Evolutionary conservation across 495 filamentous ascomycete genomes (phyloP), one percentile per base, ranked within the genome.

Genomic region (Clavariopsis aquatica): DNA sequence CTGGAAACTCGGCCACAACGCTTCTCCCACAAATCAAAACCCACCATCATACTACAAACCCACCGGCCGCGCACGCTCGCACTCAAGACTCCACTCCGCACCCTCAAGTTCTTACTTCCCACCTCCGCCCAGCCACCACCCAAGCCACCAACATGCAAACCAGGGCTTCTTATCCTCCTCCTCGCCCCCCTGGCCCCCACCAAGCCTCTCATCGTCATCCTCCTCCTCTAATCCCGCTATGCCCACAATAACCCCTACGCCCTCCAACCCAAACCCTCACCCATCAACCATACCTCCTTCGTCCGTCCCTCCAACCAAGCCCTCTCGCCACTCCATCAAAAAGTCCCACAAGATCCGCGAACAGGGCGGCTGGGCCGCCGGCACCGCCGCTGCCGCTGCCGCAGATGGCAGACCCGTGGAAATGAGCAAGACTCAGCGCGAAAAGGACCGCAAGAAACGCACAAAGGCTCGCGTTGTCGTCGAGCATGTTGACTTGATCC

Each of bases 401-500:
- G 24, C 4, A 29, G 23, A 51, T 28, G 47, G 19, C 5, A 19
- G 8, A 4, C 54, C 49, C n/a, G 73, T 10, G 73, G 80, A 56
- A 77, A 84, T 36, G 92, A 90, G 12, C 91, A 87, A 71, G 87
- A 86, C 7, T 90, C 93, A 68, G 75, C 81, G 52, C 41, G 91
- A 96, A 43, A 93, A 89, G 58, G 83, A 92, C 62, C 85, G 78
- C 69, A 97, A 94, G 74, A 76, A 82, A 61, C 80, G 86, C 28
- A 80, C 82, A 24, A 95, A 92, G 72, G 91, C 92, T 23, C 78
- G 82, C 55, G 86, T 98, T 38, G 83, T 88, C 17, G 78, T 93
- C 43, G 86, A 93, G 59, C 92, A 97, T 77, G 77, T 91, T 57
- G 94, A 98, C 76, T 89, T 98, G 71, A 97, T 98, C 73, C 89